These are phyloP conservation scores for Colletotrichum brevisporum DNA, from an alignment of 2,329 filamentous ascomycete species.

Conservation along the genomic window DNA sequence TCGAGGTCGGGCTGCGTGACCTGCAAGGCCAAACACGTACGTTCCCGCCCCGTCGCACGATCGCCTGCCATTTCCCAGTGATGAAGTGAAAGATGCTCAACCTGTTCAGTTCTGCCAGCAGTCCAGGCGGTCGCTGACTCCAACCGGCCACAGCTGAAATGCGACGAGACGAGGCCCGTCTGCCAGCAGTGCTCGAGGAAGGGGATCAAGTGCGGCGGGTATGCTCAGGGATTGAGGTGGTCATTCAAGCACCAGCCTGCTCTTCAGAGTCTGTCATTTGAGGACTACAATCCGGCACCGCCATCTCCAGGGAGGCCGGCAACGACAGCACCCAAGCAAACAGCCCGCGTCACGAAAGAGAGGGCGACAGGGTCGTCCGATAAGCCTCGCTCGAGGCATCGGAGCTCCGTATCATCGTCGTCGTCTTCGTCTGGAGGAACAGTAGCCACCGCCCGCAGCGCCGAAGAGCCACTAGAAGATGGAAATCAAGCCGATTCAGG, in stretches of 20 bases:
- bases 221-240: conserved; percentile 54
- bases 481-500: too few relatives aligned
- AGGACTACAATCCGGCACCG: conserved; percentile 2
- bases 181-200: conserved; percentile 49
- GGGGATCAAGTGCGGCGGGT: conserved; percentile 49
- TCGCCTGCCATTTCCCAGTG: neutral
- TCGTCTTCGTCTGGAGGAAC: conserved; percentile 10
- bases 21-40: conserved; percentile 49
- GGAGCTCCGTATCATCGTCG: conserved; percentile 5
- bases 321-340: neutral
- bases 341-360: neutral
- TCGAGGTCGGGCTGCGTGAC: conserved; percentile 50
- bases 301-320: neutral
- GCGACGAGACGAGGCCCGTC: conserved; percentile 49
- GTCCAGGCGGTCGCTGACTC: conserved; percentile 4
- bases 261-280: conserved; percentile 14
- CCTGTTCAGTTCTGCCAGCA: neutral
- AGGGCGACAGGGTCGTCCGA: neutral
- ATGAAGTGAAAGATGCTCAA: neutral
- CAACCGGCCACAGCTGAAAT: conserved; percentile 46
- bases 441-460: neutral
- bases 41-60: conserved; percentile 15
- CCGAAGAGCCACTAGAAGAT: neutral
- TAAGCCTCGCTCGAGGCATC: neutral
- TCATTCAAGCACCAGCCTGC: conserved; percentile 56